Base-by-base conservation (phyloP, 2,329 filamentous ascomycete species). In the Pyrenochaeta sp. region DNA sequence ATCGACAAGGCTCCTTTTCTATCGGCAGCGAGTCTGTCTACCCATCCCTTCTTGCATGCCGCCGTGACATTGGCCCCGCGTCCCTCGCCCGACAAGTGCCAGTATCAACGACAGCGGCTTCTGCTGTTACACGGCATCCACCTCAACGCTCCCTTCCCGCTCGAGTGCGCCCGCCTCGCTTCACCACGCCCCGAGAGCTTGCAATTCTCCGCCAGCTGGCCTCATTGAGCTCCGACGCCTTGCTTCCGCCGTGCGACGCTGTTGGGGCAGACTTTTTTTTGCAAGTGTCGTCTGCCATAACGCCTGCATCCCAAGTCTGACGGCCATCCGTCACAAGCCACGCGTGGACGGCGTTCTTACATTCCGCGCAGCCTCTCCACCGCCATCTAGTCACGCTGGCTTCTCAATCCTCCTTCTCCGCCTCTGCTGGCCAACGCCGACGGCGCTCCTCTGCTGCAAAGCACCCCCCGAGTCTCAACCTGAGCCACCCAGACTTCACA, bases 361-460 rank as follows among this genome's bases (percentile, higher is more conserved):
- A 62, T 61, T 60, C 59, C 55, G 53, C 47, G 51, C 60, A 55
- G 40, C 51, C 56, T 43, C 54, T 55, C 38, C 51, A 55, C 41
- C 35, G 45, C 35, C 44, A 49, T 47, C 43, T 61, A 58, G 57
- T 69, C 69, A 65, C 61, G 63, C 60, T 72, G 69, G 69, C 69
- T 65, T 68, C 68, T 43, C 61, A 64, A 51, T 61, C 60, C 29
- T 67, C 67, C 47, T 68, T 68, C 47, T 61, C 65, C 58, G 62
- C 65, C 61, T 60, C 63, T 39, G 54, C 64, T 61, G 67, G 65
- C 58, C 68, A 72, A 64, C 68, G 69, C 55, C 68, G 69, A 53
- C 61, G 69, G 62, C 68, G 69, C 53, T 72, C 68, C 20, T 72
- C 69, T 41, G 69, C 68, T 48, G 67, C 67, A 28, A 67, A 57